Evolutionary conservation across 192 early-diverging fungal genomes (phyloP).

Genomic region (Coemansia aciculifera): DNA sequence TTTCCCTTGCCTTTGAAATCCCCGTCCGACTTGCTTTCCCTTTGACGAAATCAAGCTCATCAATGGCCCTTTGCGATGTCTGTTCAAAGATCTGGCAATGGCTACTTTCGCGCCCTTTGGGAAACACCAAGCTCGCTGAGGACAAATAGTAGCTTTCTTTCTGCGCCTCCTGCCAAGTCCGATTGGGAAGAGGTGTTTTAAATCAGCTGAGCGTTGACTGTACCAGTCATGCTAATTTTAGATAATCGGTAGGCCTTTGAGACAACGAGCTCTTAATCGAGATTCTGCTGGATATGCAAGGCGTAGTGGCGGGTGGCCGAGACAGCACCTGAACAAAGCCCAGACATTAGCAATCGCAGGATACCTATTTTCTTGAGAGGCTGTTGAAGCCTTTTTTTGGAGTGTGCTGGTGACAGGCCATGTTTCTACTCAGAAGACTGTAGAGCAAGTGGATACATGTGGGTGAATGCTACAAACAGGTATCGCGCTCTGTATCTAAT

Average conservation of each 20-base stretch:
- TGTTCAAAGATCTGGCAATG: background rate
- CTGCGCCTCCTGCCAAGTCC: background rate
- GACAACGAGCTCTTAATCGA: background rate
- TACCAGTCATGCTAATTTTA: background rate
- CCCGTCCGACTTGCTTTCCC: background rate
- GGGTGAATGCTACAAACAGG: background rate
- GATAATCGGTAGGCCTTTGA: background rate
- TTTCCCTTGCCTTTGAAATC: background rate
- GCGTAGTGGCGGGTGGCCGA: background rate
- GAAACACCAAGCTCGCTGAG: background rate
- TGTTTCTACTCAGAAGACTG: background rate
- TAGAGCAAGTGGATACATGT: background rate
- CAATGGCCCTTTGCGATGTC: background rate
- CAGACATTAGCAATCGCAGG: background rate
- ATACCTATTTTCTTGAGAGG: background rate
- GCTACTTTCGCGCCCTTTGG: background rate
- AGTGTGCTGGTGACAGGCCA: background rate
- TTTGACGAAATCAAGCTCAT: constrained; percentile 1
- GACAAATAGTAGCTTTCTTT: background rate
- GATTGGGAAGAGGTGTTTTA: background rate
- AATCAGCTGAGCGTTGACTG: background rate
- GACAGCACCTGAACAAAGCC: background rate
- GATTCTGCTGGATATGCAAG: background rate
- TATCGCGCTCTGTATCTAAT: background rate
- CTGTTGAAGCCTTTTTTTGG: background rate